Base-by-base conservation (phyloP, 2,329 filamentous ascomycete species). In the Phialemoniopsis sp. region DNA sequence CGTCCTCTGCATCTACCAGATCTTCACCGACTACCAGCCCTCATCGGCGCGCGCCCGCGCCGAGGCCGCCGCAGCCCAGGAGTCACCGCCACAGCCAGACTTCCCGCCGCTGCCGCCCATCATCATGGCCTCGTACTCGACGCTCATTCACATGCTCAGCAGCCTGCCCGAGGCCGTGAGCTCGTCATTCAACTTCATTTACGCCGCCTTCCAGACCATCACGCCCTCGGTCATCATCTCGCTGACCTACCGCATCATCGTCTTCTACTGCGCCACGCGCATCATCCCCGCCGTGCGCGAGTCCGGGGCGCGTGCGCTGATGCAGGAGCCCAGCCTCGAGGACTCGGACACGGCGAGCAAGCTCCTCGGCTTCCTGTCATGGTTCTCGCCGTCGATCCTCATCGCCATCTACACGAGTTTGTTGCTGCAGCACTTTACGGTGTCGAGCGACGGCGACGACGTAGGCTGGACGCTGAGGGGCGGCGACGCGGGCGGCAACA, bases 1-100 rank as follows among this genome's bases (percentile, higher is more conserved):
- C 45, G 93, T 95, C n/a, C 82, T 98, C 46, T 97, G 91, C 69
- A 87, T 97, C 57, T 98, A 97, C 67, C 93, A 98, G 63, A 97
- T 97, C 62, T 97, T 97, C 63, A 98, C 93, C 54, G 93, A 98
- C 65, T 97, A 97, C 65, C 80, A 91, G 50, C 89, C 93, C 4
- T 90, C 87, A 8, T 42, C 47, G n/a, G n/a, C n/a, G 16, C 42
- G 44, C 5, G 63, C 76, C 14, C 80, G 76, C n/a, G 70, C 76
- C 19, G 68, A 74, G 26, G 74, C 80, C 21, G 66, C 70, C 3
- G 63, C 72, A n/a, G n/a, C n/a, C 4, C 73, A 73, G 34, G 65
- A 43, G 63, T 67, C 26, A 59, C 64, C 3, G 62, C 66, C 3
- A 56, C 85, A 94, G 44, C 82, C 87, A n/a, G 90, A 95, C 18